Conservation (phyloP, 129 eudicot species). For the Arctium minus region DNA sequence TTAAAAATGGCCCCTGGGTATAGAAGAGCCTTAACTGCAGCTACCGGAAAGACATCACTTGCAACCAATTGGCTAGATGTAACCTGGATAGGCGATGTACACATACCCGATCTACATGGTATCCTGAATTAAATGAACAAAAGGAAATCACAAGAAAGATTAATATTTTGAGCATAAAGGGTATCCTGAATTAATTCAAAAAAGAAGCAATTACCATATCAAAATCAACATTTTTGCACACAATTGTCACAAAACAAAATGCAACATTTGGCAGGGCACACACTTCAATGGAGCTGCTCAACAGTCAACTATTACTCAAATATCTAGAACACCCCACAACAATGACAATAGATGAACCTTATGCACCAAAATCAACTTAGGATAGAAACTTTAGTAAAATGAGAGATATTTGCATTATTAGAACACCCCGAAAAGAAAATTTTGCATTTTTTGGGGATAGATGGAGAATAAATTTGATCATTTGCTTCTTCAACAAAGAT, state of each 20-base stretch:
- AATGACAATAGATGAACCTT: neutral
- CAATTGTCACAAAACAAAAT: neutral
- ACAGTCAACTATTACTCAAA: neutral
- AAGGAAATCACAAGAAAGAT: neutral
- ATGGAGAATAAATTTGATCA: neutral
- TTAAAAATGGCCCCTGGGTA: slow-evolving; percentile 82
- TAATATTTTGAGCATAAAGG: neutral
- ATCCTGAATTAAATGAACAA: slow-evolving; percentile 44
- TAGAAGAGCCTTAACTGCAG: slow-evolving; percentile 77
- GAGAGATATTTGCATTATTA: neutral
- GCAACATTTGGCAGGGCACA: no score
- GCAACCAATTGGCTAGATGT: slow-evolving; percentile 91
- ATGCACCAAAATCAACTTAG: neutral
- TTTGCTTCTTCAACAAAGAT: neutral
- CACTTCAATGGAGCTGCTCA: neutral
- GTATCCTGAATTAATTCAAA: neutral
- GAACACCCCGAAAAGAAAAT: neutral
- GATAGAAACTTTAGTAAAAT: neutral
- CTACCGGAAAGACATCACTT: slow-evolving; percentile 76
- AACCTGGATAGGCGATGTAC: slow-evolving; percentile 79
- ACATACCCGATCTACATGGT: slow-evolving; percentile 89
- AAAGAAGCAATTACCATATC: neutral
- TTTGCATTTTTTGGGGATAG: neutral
- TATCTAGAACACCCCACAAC: neutral
- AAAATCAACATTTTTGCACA: neutral